Conservation (phyloP, 2,329 filamentous ascomycete genomes). For the Ciborinia camelliae region DNA sequence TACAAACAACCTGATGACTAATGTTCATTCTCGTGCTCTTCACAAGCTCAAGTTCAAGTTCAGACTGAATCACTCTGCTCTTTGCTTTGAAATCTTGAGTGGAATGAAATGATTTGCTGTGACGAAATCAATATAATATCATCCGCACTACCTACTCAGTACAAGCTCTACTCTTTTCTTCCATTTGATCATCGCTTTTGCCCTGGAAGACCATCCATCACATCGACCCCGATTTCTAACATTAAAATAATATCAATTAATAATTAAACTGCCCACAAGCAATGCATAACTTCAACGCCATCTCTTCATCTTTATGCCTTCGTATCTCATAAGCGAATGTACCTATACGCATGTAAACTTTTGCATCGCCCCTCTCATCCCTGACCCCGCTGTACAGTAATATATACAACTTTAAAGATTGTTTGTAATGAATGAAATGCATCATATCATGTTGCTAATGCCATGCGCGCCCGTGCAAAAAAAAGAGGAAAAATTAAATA, state of each 20-base stretch:
- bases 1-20: too few relatives aligned
- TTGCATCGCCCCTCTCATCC: neutral
- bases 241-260: neutral
- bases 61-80: too few relatives aligned
- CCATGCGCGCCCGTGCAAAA: neutral
- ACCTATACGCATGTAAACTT: too few relatives aligned
- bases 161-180: too few relatives aligned
- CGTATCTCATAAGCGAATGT: conserved; percentile 1
- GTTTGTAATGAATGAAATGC: neutral
- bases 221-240: too few relatives aligned
- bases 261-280: neutral
- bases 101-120: too few relatives aligned
- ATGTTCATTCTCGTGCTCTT: too few relatives aligned
- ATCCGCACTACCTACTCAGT: neutral
- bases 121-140: neutral
- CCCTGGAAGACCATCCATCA: neutral
- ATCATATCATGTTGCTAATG: neutral
- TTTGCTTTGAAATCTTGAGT: too few relatives aligned
- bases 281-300: neutral
- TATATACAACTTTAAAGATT: neutral
- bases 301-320: too few relatives aligned
- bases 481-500: too few relatives aligned
- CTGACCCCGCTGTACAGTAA: neutral
- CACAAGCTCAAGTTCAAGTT: too few relatives aligned
- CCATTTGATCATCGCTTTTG: neutral